A percentile compares a stretch with the other conserved stretches of the same genome.
Conservation (phyloP, 1,284 basidiomycete genomes). For the Schizophyllum commune region DNA sequence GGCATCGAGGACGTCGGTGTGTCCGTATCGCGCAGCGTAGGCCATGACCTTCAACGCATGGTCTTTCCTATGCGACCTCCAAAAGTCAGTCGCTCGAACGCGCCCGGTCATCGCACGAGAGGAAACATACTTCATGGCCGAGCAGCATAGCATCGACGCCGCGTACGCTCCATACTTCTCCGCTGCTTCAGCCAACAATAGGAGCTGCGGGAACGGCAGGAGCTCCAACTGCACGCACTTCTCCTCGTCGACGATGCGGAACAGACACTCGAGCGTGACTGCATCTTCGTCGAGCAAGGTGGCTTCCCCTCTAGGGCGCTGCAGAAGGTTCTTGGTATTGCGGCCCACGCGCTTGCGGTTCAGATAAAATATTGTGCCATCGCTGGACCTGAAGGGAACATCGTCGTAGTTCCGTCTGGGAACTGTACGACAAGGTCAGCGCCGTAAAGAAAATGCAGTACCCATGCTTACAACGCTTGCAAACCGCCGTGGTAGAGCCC, state of each 20-base stretch:
- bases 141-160: background rate
- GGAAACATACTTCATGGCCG: background rate
- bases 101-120: slow-evolving; percentile 1
- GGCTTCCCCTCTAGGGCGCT: slow-evolving; percentile 7
- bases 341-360: no score
- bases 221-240: slow-evolving; percentile 13
- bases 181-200: slow-evolving; percentile 15
- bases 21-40: background rate
- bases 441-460: no score
- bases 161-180: slow-evolving; percentile 19
- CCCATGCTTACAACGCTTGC: no score
- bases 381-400: no score
- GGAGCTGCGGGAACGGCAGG: slow-evolving; percentile 11
- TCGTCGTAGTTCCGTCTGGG: no score
- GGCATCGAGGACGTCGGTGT: background rate
- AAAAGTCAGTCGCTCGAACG: background rate
- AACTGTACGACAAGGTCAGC: no score
- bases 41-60: background rate
- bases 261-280: slow-evolving; percentile 14
- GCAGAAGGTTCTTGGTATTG: no score
- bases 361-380: no score
- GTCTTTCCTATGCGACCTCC: background rate
- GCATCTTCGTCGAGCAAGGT: slow-evolving; percentile 18
- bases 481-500: no score
- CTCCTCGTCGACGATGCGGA: slow-evolving; percentile 16